phyloP scores from a whole-genome alignment of 768 basidiomycete genomes.

The Roridomyces roridus region DNA sequence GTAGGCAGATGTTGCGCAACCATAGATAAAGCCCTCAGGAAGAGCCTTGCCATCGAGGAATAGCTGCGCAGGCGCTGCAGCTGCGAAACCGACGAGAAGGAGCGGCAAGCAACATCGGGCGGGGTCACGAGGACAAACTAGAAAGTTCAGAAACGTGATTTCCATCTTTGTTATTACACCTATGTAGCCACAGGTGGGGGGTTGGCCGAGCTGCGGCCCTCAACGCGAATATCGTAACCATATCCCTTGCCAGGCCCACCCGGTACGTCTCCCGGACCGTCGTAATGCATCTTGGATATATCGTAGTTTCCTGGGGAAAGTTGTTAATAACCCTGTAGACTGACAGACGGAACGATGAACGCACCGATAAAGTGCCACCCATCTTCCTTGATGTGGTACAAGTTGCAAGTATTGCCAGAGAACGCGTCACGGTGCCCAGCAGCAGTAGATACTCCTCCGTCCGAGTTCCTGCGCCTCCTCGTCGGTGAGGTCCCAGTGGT shows the following conservation, averaged over 20 bases:
- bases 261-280: conserved; percentile 75
- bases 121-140: too few species aligned
- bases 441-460: conserved; percentile 91
- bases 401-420: conserved; percentile 94
- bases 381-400: conserved; percentile 93
- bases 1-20: conserved; percentile 24
- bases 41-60: conserved; percentile 19
- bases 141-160: not conserved
- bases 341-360: conserved; percentile 30
- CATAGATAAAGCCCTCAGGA: conserved; percentile 18
- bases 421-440: conserved; percentile 97
- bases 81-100: not conserved
- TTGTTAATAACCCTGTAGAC: not conserved
- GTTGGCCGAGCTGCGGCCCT: conserved; percentile 60
- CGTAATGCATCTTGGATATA: conserved; percentile 88
- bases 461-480: conserved; percentile 96
- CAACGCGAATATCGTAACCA: conserved; percentile 78
- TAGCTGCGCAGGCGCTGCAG: conserved; percentile 8
- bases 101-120: not conserved
- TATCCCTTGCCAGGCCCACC: conserved; percentile 73
- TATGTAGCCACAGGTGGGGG: conserved; percentile 40
- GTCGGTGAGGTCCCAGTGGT: conserved; percentile 90
- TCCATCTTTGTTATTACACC: conserved; percentile 7
- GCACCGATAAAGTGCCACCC: conserved; percentile 97
- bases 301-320: conserved; percentile 83